A percentile compares a stretch with the other conserved stretches of the same genome.
phyloP scores from a whole-genome alignment of 2,329 filamentous ascomycete genomes.

The Trichoderma afroharzianum region DNA sequence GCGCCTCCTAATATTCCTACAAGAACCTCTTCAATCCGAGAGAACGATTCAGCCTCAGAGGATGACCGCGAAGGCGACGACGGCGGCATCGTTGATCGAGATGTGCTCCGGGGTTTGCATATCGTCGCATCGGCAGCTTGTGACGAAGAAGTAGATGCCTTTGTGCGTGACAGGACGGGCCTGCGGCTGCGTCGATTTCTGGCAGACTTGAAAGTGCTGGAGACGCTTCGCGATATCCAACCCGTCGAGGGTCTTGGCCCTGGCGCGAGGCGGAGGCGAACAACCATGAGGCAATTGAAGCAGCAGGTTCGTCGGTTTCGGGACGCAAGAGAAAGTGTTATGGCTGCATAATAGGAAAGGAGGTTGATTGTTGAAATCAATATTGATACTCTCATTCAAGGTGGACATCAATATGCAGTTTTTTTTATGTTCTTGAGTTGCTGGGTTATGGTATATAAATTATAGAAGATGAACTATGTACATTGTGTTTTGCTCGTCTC shows the following conservation, averaged over 20 bases:
- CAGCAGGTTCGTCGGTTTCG: constrained; percentile 35
- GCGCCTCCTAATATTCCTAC: constrained; percentile 34
- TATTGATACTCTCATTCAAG: not conserved
- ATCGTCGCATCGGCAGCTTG: constrained; percentile 55
- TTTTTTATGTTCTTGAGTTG: not conserved
- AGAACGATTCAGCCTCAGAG: constrained; percentile 22
- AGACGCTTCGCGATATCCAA: constrained; percentile 38
- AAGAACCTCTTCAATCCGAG: constrained; percentile 35
- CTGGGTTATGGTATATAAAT: not conserved
- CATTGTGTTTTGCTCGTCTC: not conserved
- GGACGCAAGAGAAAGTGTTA: constrained; percentile 22
- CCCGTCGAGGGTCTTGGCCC: constrained; percentile 25
- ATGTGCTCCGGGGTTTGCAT: constrained; percentile 53
- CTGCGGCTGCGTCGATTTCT: constrained; percentile 52
- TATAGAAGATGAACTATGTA: not conserved
- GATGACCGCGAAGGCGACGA: constrained; percentile 31
- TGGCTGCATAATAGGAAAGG: not conserved
- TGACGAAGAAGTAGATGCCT: constrained; percentile 50
- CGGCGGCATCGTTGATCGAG: constrained; percentile 34
- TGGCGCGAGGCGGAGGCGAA: constrained; percentile 28
- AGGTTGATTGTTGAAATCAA: not conserved
- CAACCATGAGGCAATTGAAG: constrained; percentile 36
- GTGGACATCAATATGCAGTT: not conserved
- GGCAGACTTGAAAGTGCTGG: constrained; percentile 51
- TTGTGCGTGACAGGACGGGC: constrained; percentile 50